Evolutionary conservation across 805 yeast species (phyloP).

Genomic region (Lipomyces yamadae): DNA sequence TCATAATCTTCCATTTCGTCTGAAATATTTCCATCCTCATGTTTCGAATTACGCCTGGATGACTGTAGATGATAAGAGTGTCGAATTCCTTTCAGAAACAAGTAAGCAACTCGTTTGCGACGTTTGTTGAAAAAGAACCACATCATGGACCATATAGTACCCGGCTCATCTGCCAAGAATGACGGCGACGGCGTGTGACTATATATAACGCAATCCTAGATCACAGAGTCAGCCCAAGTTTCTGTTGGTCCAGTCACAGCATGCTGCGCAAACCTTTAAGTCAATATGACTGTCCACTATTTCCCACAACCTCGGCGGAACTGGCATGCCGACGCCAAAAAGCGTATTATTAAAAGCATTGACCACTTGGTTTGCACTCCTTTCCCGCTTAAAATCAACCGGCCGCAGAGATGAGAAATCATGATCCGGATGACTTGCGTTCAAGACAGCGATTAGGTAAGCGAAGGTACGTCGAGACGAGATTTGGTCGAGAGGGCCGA

Average conservation of each 20-base stretch:
- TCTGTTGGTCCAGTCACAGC: neutral
- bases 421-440: conserved; percentile 94
- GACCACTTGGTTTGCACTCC: conserved; percentile 51
- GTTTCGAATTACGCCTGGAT: conserved; percentile 42
- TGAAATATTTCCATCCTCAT: conserved; percentile 44
- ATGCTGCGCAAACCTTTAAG: conserved; percentile 56
- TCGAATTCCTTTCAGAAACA: conserved; percentile 67
- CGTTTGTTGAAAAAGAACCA: conserved; percentile 93
- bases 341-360: conserved; percentile 76
- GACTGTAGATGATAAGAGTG: conserved; percentile 50
- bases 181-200: conserved; percentile 54
- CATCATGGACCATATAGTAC: conserved; percentile 73
- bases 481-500: conserved; percentile 88
- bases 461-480: conserved; percentile 89
- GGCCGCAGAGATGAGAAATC: conserved; percentile 91
- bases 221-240: neutral
- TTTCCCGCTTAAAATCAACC: conserved; percentile 63
- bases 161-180: conserved; percentile 67
- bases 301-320: conserved; percentile 83
- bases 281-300: conserved; percentile 83
- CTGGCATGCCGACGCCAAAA: conserved; percentile 60
- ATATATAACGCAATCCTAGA: conserved; percentile 34
- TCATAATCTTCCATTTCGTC: conserved; percentile 29
- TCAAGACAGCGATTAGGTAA: conserved; percentile 84
- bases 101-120: conserved; percentile 86